Evolutionary conservation across 2,329 filamentous ascomycete genomes (phyloP), one percentile per base, ranked within the genome.

Genomic region (Lasiodiplodia citricola): DNA sequence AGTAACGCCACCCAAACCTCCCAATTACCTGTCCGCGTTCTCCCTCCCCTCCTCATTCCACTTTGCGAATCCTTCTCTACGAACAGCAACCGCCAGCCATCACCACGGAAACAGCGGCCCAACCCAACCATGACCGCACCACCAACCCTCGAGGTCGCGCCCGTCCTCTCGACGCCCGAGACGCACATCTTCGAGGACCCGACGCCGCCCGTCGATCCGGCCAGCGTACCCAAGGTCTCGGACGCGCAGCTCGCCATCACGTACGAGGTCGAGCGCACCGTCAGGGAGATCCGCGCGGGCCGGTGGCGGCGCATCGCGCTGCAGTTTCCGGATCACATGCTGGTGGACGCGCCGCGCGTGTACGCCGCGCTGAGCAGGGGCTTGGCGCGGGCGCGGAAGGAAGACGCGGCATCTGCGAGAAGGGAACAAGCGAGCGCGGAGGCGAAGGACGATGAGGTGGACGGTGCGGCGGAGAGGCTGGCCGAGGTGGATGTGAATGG

Each of bases 261-360:
- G 60, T 99, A 98, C 83, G 96, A 99, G 80, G 91, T 97, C 72
- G 85, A 87, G 69, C 87, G 92, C 68, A 97, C 96, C 0, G 87
- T 93, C 60, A 80, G 82, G 44, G 92, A 97, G 79, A 91, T 99
- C 57, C 84, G 85, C n/a, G 80, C 84, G 5, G 91, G 89, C 54
- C 85, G 85, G 78, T 97, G 93, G 87, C 87, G 82, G 71, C 87
- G 91, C 63, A 87, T 99, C 38, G 96, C 94, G 0, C 83, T 99
- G n/a, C 96, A 99, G 77, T 98, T 99, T 74, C 95, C 96, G 0
- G 96, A 99, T 81, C 86, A 91, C 35, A 97, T 98, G 93, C 87
- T 99, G 0, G 85, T 88, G 0, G 94, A 99, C 84, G 93, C 92
- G 10, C 91, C 93, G 5, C 86, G 91, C 68, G 92, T 97, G 0